These are phyloP conservation scores for Protea cynaroides DNA, from an alignment of 164 flowering plant species.

Conservation along the genomic window DNA sequence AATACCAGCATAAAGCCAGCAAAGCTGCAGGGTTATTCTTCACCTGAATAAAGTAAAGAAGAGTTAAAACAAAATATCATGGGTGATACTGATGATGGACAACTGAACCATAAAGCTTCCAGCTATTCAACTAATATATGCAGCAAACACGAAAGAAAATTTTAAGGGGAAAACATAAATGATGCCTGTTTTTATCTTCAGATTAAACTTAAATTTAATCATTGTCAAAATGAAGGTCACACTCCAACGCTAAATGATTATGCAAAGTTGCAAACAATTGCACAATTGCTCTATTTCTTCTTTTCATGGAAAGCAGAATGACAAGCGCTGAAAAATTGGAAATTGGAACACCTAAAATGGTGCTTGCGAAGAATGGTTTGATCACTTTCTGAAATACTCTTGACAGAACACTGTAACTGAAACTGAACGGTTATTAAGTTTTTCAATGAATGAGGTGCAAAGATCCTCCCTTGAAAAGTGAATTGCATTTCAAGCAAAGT, in stretches of 20 bases:
- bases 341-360: too few relatives aligned
- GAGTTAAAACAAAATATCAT: background rate
- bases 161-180: background rate
- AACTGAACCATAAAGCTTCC: background rate
- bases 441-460: too few relatives aligned
- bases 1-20: slow-evolving; percentile 91
- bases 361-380: too few relatives aligned
- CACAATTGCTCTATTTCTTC: too few relatives aligned
- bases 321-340: too few relatives aligned
- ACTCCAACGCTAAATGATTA: background rate
- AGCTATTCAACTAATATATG: background rate
- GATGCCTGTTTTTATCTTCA: background rate
- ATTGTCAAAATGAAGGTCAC: background rate
- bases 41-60: slow-evolving; percentile 34
- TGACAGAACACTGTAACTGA: too few relatives aligned
- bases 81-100: background rate
- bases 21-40: slow-evolving; percentile 85
- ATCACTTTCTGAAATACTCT: too few relatives aligned
- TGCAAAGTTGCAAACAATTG: too few relatives aligned
- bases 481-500: too few relatives aligned
- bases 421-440: too few relatives aligned
- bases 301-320: too few relatives aligned
- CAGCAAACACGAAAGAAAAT: background rate
- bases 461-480: too few relatives aligned
- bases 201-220: background rate